Evolutionary conservation across 345 rosid species (phyloP), one percentile per base, ranked within the genome.

Genomic region (Abelmoschus esculentus): DNA sequence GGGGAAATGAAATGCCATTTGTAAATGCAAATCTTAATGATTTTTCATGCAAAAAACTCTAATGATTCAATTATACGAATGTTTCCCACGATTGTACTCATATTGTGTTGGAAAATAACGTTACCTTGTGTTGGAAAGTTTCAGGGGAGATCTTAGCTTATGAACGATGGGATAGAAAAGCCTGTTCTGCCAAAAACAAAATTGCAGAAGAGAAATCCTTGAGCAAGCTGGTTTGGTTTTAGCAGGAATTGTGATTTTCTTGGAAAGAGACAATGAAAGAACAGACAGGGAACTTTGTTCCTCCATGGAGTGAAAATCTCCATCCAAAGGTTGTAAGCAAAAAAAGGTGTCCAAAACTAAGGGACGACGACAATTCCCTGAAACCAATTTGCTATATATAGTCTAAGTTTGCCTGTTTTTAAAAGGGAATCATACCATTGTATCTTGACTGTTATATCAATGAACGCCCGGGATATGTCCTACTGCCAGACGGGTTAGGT

Each of bases 1-100:
- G 9, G 78, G 32, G 2, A 54, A 77, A 40, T 69, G 71, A 62
- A 69, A 77, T 3, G 83, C 80, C 86, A 82, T 82, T 54, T 54
- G 10, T 46, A 14, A 0, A 65, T 65, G 34, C 67, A 52, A 42
- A 42, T 42, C 42, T 22, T 63, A 40, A 40, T 26, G 13, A 2
- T 7, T 64, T 42, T 64, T 49, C 68, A 64, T 42, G 34, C 34
- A 42, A 62, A 61, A 36, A 17, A 14, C 14, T 61, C 17, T 15
- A 52, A 34, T 3, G 14, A 61, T 36, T 29, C 68, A 22, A 13
- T 46, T 28, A 19, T 28, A 65, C 18, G 36, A 60, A 18, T 40
- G 2, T 49, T 19, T 40, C 19, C 32, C 67, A 19, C 32, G 52
- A 40, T 12, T 19, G n/a, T 19, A 19, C 52, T 32, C 36, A 32